Conservation (phyloP, 2,329 filamentous ascomycete species). For the Ophiosphaerella herpotricha region DNA sequence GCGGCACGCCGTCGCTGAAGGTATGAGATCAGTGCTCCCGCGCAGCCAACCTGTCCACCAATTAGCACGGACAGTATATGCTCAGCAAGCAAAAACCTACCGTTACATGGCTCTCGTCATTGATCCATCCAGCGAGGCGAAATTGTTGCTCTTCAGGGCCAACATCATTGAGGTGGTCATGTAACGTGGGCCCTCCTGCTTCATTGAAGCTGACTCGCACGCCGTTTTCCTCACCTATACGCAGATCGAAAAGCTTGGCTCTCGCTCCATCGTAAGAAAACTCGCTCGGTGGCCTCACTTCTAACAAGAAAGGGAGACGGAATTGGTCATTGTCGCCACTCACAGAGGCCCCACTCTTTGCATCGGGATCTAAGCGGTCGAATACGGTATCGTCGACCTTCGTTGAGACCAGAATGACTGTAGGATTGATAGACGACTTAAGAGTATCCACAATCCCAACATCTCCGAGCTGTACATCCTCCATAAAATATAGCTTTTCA, state of each 20-base stretch:
- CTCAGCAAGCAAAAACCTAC: slow-evolving; percentile 46
- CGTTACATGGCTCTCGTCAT: slow-evolving; percentile 74
- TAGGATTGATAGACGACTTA: slow-evolving; percentile 65
- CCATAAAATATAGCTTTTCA: slow-evolving; percentile 73
- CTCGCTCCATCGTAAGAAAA: slow-evolving; percentile 72
- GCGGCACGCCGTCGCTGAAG: slow-evolving; percentile 70
- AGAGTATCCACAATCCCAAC: slow-evolving; percentile 64
- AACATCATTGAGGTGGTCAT: slow-evolving; percentile 50
- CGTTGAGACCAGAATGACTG: slow-evolving; percentile 61
- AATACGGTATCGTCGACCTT: slow-evolving; percentile 58
- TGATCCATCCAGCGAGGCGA: slow-evolving; percentile 70
- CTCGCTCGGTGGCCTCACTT: slow-evolving; percentile 71
- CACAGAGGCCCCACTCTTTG: slow-evolving; percentile 37
- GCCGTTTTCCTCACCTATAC: slow-evolving; percentile 55
- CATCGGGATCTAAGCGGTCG: slow-evolving; percentile 52
- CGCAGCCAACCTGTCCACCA: slow-evolving; percentile 70
- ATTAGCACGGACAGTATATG: slow-evolving; percentile 5
- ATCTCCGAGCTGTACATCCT: slow-evolving; percentile 74
- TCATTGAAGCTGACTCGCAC: slow-evolving; percentile 63
- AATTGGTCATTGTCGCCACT: slow-evolving; percentile 51
- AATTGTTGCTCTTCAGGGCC: slow-evolving; percentile 67
- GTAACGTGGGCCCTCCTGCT: slow-evolving; percentile 57
- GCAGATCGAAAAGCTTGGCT: slow-evolving; percentile 66
- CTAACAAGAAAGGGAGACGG: slow-evolving; percentile 64
- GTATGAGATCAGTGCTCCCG: slow-evolving; percentile 82